phyloP scores from a whole-genome alignment of 2,329 filamentous ascomycete genomes.

The Penicillium oxalicum region DNA sequence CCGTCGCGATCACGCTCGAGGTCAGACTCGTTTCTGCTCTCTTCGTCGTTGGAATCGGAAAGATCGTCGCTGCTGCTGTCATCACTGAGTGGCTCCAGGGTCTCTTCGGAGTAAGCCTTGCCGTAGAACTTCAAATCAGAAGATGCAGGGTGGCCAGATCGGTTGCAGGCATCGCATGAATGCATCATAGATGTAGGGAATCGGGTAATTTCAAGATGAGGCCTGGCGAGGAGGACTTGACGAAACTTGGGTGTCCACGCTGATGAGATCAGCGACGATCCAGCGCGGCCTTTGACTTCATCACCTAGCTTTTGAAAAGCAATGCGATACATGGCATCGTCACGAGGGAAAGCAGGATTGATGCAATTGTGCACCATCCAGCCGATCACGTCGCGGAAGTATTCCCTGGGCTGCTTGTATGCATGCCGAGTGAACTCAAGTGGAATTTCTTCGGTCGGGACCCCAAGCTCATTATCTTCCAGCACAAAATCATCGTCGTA shows the following conservation, averaged over 20 bases:
- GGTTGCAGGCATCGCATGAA: conserved; percentile 65
- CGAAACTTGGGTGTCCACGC: conserved; percentile 64
- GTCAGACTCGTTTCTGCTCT: conserved; percentile 20
- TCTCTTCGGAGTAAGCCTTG: conserved; percentile 59
- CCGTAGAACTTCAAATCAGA: conserved; percentile 59
- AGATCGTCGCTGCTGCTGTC: conserved; percentile 42
- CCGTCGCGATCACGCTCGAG: conserved; percentile 42
- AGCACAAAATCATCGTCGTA: conserved; percentile 61
- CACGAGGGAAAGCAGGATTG: conserved; percentile 61
- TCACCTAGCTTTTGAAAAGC: conserved; percentile 68
- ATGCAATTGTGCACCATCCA: conserved; percentile 78
- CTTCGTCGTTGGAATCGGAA: not conserved
- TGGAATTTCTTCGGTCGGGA: conserved; percentile 55
- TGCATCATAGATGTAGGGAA: conserved; percentile 42
- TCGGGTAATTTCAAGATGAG: conserved; percentile 50
- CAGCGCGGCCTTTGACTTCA: conserved; percentile 61
- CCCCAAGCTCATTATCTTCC: conserved; percentile 55
- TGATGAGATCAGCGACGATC: conserved; percentile 65
- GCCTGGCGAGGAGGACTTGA: conserved; percentile 60
- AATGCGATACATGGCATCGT: conserved; percentile 59
- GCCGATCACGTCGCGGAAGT: conserved; percentile 68
- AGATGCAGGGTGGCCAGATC: conserved; percentile 61
- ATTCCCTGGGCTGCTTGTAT: conserved; percentile 62
- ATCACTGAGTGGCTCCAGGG: conserved; percentile 56
- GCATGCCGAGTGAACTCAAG: conserved; percentile 62